Evolutionary conservation across 768 basidiomycete species (phyloP).

Genomic region (Terana coerulea): DNA sequence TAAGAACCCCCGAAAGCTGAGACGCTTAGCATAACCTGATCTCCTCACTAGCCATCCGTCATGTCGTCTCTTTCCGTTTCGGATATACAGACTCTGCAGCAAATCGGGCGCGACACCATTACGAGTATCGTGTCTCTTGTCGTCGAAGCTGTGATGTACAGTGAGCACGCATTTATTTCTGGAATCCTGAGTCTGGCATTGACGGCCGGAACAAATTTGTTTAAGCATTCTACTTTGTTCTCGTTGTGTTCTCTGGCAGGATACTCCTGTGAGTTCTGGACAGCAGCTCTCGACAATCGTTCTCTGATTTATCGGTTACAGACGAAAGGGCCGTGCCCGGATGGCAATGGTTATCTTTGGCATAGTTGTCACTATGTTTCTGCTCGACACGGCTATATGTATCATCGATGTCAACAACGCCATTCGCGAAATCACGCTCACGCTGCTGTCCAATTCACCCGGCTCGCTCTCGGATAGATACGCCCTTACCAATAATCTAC

Average conservation of each 20-base stretch:
- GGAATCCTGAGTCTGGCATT: too few species aligned
- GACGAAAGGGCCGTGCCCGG: neutral
- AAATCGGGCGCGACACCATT: too few species aligned
- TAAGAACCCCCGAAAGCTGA: too few species aligned
- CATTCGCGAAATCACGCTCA: conserved; percentile 14
- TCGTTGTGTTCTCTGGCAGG: neutral
- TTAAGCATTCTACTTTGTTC: neutral
- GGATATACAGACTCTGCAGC: too few species aligned
- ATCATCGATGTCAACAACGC: conserved; percentile 19
- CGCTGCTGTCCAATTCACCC: conserved; percentile 5
- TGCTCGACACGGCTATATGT: conserved; percentile 15
- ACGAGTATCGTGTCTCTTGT: too few species aligned
- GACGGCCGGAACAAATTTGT: too few species aligned
- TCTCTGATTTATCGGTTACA: neutral
- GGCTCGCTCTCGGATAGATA: conserved; percentile 10
- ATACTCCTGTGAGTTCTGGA: conserved; percentile 4
- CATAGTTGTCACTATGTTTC: conserved; percentile 11
- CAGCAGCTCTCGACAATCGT: neutral
- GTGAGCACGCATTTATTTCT: too few species aligned
- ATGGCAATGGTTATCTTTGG: neutral
- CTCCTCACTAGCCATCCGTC: too few species aligned
- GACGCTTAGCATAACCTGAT: too few species aligned
- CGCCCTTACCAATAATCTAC: conserved; percentile 3
- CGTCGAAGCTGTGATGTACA: too few species aligned
- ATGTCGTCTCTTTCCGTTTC: too few species aligned